Base-by-base conservation (phyloP, 2,329 filamentous ascomycete species). In the Lecanosticta acicola region DNA sequence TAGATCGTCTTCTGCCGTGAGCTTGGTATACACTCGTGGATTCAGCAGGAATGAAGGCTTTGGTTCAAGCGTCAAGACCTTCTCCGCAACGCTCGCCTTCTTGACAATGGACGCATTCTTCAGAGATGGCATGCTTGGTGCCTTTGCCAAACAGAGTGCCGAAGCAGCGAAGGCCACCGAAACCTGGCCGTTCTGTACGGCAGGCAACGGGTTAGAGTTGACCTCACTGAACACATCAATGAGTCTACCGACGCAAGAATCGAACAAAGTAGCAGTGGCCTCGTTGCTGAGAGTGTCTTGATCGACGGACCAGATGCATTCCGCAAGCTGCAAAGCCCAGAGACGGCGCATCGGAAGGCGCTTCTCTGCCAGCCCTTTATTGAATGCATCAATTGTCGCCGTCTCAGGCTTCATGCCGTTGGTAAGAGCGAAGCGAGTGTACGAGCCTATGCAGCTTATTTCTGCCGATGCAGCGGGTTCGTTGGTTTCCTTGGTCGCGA, bases 1-100 rank as follows among this genome's bases (percentile, higher is more conserved):
- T 16, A 89, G 72, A 58, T 98, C 93, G 43, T 90, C 85, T 45
- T 84, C 81, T 0, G 74, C 69, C 2, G 77, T 75, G 18, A 95
- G 61, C 62, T 95, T 96, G 32, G 83, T 82, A 67, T 93, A 97
- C 3, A 95, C 80, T 50, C 86, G 84, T 26, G 85, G 78, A 59
- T 87, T 95, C 4, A 97, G 74, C 16, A 97, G 71, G 64, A 94
- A 93, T 0, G 91, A 94, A 11, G 86, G 83, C 64, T 94, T 95
- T 0, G 87, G 82, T n/a, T 83, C 81, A 32, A 82, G 66, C 1
- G 76, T 74, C 49, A 94, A 73, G 9, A 80, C 80, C 57, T 87
- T 81, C 40, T 81, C 78, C 18, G 77, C 65, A 19, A 89, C 69
- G 21, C 79, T 72, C 18, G 79, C 75, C 58, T 81, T 83, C 59